These are phyloP conservation scores for Trypanosomatidae sp. DNA, from an alignment of 208 protist genomes.

Conservation along the genomic window DNA sequence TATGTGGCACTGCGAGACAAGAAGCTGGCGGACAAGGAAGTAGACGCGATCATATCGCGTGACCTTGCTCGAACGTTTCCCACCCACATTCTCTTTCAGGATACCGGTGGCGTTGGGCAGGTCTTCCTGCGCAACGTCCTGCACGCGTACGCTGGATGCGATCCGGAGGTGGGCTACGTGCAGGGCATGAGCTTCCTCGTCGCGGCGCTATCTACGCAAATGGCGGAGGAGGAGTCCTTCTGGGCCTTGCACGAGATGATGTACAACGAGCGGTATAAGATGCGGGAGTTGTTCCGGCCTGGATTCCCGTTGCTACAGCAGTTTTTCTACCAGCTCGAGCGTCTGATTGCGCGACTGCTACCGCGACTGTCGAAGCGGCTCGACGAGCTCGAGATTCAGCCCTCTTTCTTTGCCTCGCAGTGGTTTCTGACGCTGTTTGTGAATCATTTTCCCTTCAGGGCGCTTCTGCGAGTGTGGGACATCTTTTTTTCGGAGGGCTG, in stretches of 20 bases:
- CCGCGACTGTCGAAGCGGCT: constrained; percentile 82
- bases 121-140: constrained; percentile 88
- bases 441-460: constrained; percentile 86
- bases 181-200: constrained; percentile 95
- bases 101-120: constrained; percentile 82
- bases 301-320: constrained; percentile 90
- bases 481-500: constrained; percentile 93
- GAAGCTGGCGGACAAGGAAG: constrained; percentile 53
- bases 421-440: constrained; percentile 95
- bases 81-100: constrained; percentile 86
- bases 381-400: constrained; percentile 65
- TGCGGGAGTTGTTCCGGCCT: constrained; percentile 88
- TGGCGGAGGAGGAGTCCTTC: constrained; percentile 92
- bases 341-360: constrained; percentile 70
- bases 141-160: constrained; percentile 85
- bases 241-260: constrained; percentile 91
- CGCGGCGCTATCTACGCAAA: constrained; percentile 84
- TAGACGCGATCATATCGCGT: constrained; percentile 68
- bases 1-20: constrained; percentile 76
- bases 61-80: constrained; percentile 91
- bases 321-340: constrained; percentile 89
- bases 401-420: constrained; percentile 91
- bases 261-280: constrained; percentile 76
- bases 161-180: constrained; percentile 94
- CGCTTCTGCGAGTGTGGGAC: constrained; percentile 92